Percentiles rank a stretch among this genome's conserved stretches.
phyloP scores from a whole-genome alignment of 2,329 filamentous ascomycete genomes.

The Aaosphaeria pasadenensis region DNA sequence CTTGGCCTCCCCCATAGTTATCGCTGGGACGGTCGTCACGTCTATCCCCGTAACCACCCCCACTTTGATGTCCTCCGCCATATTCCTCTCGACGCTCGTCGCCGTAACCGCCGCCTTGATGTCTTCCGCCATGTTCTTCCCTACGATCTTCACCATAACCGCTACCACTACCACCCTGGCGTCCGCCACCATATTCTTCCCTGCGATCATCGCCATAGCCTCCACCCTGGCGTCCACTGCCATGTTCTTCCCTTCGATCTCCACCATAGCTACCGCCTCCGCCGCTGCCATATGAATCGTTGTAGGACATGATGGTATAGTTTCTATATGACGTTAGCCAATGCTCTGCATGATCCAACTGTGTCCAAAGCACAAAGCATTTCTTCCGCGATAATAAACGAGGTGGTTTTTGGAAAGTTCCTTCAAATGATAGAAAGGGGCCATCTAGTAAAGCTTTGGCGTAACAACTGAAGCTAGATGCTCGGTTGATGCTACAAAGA shows the following conservation, averaged over 20 bases:
- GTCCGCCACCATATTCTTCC: constrained; percentile 1
- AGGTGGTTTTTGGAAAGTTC: no score
- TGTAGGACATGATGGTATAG: constrained; percentile 24
- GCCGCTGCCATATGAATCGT: constrained; percentile 16
- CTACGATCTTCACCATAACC: background rate
- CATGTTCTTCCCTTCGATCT: background rate
- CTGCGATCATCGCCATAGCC: background rate
- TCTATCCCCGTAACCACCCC: constrained; percentile 2
- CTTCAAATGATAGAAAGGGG: no score
- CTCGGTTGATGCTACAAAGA: no score
- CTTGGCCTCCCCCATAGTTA: background rate
- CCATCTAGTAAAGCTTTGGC: no score
- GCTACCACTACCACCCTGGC: constrained; percentile 2
- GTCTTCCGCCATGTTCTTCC: constrained; percentile 6
- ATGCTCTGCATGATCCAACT: no score
- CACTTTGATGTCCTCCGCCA: background rate
- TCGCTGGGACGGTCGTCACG: constrained; percentile 5
- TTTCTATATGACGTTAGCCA: no score
- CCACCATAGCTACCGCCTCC: background rate
- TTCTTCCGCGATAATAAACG: no score
- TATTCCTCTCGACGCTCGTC: constrained; percentile 7
- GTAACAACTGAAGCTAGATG: no score
- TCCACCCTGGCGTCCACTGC: background rate
- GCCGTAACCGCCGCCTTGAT: constrained; percentile 14
- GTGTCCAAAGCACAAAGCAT: no score